Evolutionary conservation across 1,139 yeast species (phyloP).

Genomic region (Wickerhamomyces sp.): DNA sequence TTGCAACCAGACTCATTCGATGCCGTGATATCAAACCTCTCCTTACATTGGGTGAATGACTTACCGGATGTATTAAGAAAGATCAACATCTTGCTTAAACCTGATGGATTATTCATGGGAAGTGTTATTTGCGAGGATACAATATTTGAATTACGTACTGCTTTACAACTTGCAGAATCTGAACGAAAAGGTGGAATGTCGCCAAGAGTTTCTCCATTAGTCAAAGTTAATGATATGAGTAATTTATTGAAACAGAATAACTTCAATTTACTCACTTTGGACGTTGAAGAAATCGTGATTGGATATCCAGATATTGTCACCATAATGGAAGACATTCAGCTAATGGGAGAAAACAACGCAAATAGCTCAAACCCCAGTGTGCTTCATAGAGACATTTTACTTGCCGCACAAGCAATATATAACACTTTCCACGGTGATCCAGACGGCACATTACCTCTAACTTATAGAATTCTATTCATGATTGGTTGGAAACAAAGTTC

Average conservation of each 20-base stretch:
- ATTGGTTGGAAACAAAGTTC: slow-evolving; percentile 84
- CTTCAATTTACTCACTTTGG: slow-evolving; percentile 75
- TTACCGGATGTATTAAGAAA: slow-evolving; percentile 58
- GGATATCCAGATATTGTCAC: slow-evolving; percentile 74
- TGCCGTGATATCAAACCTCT: slow-evolving; percentile 68
- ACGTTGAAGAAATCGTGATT: slow-evolving; percentile 78
- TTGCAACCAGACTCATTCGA: slow-evolving; percentile 48
- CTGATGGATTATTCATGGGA: slow-evolving; percentile 81
- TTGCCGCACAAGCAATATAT: slow-evolving; percentile 76
- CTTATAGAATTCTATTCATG: slow-evolving; percentile 74
- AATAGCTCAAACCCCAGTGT: slow-evolving; percentile 50
- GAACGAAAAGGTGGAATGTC: slow-evolving; percentile 78
- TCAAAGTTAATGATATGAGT: slow-evolving; percentile 74
- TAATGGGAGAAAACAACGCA: slow-evolving; percentile 85
- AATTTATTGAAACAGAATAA: slow-evolving; percentile 69
- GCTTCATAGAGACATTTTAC: slow-evolving; percentile 58
- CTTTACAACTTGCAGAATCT: slow-evolving; percentile 76
- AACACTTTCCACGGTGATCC: slow-evolving; percentile 62
- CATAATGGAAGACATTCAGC: slow-evolving; percentile 63
- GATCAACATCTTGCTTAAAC: slow-evolving; percentile 59
- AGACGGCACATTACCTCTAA: slow-evolving; percentile 42
- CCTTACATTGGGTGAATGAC: slow-evolving; percentile 84
- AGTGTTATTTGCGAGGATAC: slow-evolving; percentile 87
- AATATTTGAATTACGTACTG: slow-evolving; percentile 70
- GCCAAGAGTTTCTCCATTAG: slow-evolving; percentile 73